Base-by-base conservation (phyloP, 805 yeast species). In the Saccharomycopsis schoenii region DNA sequence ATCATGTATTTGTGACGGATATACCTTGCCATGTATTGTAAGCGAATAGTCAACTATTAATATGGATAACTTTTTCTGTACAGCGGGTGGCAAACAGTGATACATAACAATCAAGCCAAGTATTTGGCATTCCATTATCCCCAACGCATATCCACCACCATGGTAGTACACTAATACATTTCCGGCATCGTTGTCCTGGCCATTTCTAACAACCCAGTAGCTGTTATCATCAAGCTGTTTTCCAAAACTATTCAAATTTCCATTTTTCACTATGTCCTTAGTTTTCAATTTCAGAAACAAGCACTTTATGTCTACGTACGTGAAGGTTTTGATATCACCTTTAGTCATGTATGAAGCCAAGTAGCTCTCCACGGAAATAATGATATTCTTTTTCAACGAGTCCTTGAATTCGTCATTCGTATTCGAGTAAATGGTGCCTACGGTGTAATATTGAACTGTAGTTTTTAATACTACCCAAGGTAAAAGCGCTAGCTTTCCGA, bases 31-130 rank as follows among this genome's bases (percentile, higher is more conserved):
- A 47, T 47, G 52, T 11, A 47, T 47, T 2, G 52, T 47, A 25
- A 47, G 52, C 34, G 52, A 47, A 47, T 47, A 47, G n/a, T 47
- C 52, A 10, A 47, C 52, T 47, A 47, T 47, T 9, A 47, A 5
- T 19, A 47, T 47, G n/a, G 52, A 47, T 47, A 47, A 47, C 34
- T 47, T 47, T 47, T 47, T 47, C 52, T 47, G 52, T n/a, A 47
- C 52, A 47, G 52, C 52, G 29, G 52, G 34, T 12, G 52, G 52
- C 34, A 47, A 47, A 34, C 52, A 47, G 34, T 47, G 52, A 12
- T 47, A 47, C n/a, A 47, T 15, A 11, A 47, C 52, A 47, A 47
- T 34, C n/a, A 47, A 47, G 2, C 52, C 52, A 21, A 47, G 52
- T 21, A 47, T 47, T 47, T 47, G 52, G 10, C 52, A 47, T 24